Evolutionary conservation across 2,329 filamentous ascomycete species (phyloP).

Genomic region (Pseudogymnoascus sp.): DNA sequence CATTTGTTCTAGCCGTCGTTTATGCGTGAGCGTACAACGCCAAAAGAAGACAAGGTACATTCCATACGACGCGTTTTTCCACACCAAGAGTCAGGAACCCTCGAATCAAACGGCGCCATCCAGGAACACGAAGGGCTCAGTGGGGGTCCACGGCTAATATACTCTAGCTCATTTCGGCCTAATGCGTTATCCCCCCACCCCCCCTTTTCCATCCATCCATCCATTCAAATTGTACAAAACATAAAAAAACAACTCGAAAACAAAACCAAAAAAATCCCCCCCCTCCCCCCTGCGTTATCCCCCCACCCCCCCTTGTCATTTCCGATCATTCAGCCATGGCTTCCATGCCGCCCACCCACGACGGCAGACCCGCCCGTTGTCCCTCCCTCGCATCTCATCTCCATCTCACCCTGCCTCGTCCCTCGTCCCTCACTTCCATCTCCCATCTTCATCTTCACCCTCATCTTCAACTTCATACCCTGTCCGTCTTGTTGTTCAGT

Average conservation of each 20-base stretch:
- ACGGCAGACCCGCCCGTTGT: conserved; percentile 2
- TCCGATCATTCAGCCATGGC: conserved; percentile 6
- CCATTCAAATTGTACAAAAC: no score
- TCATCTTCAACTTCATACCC: background rate
- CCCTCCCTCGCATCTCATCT: conserved; percentile 7
- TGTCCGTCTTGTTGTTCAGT: background rate
- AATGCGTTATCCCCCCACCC: background rate
- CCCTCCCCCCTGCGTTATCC: background rate
- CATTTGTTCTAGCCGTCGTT: background rate
- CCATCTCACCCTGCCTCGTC: conserved; percentile 7
- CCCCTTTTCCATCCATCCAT: background rate
- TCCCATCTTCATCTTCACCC: background rate
- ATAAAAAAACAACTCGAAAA: no score
- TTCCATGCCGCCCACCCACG: conserved; percentile 3
- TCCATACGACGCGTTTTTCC: background rate
- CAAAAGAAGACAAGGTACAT: background rate
- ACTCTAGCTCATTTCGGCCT: background rate
- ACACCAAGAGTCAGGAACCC: background rate
- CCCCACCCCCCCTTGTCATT: background rate
- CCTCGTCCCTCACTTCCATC: background rate
- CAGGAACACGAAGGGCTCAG: conserved; percentile 6
- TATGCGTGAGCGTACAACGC: background rate
- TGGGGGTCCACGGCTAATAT: conserved; percentile 7
- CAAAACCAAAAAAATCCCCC: no score
- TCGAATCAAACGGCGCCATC: background rate